Base-by-base conservation (phyloP, 495 filamentous ascomycete species). In the Xylaria longipes region DNA sequence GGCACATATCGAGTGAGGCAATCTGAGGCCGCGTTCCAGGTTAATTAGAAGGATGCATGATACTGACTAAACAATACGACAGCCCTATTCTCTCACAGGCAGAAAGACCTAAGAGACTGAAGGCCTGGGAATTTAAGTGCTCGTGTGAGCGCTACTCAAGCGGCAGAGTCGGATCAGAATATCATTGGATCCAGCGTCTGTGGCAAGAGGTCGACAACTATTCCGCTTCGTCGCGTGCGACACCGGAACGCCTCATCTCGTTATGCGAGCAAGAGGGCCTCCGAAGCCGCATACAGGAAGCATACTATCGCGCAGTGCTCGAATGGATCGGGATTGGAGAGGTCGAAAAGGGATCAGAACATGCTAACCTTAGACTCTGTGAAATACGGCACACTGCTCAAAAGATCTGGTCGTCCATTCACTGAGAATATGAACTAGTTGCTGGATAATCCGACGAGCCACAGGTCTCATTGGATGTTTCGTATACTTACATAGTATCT, bases 121-220 rank as follows among this genome's bases (percentile, higher is more conserved):
- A 56, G 52, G 77, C 74, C 62, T 85, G 82, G 83, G 83, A 82
- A 5, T 85, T 85, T 69, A 25, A 76, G 1, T 85, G 83, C 72
- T 58, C 72, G 5, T 85, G 82, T 65, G 48, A 74, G 31, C 66
- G 31, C 52, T 31, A 31, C 52, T 31, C 9, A 56, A 31, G 65
- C 71, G 39, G 72, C 72, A 8, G 82, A 79, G 46, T 81, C 82
- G 25, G 82, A 84, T 33, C 22, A 43, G 25, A 71, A 82, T 46
- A 72, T 84, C 22, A 15, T 39, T 9, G 71, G 73, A 84, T 84
- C 41, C 73, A 68, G 6, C 62, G 68, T 27, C 45, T 84, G 15
- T 68, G 54, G 58, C 22, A 56, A n/a, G 74, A 81, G 41, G 46
- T 81, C 33, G 62, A 76, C 52, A 78, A 78, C 50, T 79, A 74